phyloP scores from a whole-genome alignment of 2,329 filamentous ascomycete species.

The Juglanconis sp. region DNA sequence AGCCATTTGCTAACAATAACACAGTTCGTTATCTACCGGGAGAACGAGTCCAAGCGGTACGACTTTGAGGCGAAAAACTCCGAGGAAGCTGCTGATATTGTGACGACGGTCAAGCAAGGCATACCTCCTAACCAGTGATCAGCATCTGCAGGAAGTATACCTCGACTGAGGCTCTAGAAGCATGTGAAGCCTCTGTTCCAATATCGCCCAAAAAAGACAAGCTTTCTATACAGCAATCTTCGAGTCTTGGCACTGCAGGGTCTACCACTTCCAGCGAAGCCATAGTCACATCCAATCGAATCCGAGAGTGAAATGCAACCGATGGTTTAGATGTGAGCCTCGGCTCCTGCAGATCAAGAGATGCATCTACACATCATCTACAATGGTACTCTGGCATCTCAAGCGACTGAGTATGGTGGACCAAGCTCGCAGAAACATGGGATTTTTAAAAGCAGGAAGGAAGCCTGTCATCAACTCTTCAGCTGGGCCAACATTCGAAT shows the following conservation, averaged over 20 bases:
- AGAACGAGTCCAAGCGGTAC: constrained; percentile 75
- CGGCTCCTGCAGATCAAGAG: background rate
- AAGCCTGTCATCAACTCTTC: background rate
- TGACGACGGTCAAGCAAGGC: constrained; percentile 73
- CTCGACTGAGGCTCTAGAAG: background rate
- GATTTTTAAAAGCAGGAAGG: background rate
- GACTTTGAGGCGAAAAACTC: constrained; percentile 76
- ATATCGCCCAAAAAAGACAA: background rate
- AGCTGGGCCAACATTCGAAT: background rate
- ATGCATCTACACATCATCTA: background rate
- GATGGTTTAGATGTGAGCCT: background rate
- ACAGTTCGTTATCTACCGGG: constrained; percentile 69
- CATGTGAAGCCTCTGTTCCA: background rate
- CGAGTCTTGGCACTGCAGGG: background rate
- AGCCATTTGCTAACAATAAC: constrained; percentile 1
- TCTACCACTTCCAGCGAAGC: background rate
- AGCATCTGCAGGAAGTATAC: background rate
- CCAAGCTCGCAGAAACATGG: background rate
- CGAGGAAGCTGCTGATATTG: constrained; percentile 75
- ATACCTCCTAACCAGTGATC: constrained; percentile 63
- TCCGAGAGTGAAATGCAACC: background rate
- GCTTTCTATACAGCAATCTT: background rate
- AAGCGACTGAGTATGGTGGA: background rate
- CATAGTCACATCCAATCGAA: background rate
- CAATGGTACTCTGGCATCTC: too few relatives aligned